Percentiles rank a stretch among this genome's conserved stretches.
These are phyloP conservation scores for Macaranga tanarius DNA, from an alignment of 441 rosid species.

Conservation along the genomic window DNA sequence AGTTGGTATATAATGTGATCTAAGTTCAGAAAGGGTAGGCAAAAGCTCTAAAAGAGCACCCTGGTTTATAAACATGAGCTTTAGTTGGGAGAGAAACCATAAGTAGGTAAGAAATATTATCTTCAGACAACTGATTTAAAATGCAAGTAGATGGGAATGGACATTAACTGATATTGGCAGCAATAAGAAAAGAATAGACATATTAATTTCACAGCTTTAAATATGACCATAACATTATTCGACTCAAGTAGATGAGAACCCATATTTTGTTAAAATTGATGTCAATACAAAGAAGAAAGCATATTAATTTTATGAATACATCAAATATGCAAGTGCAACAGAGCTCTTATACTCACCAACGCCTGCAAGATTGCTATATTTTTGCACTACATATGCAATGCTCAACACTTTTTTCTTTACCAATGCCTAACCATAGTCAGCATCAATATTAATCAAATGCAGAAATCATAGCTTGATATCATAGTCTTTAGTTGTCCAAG, in stretches of 20 bases:
- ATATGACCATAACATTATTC: not conserved
- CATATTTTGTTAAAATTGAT: no score
- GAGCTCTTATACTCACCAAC: slow-evolving; percentile 51
- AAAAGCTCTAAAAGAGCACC: not conserved
- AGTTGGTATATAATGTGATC: not conserved
- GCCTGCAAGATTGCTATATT: slow-evolving; percentile 76
- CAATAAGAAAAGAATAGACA: not conserved
- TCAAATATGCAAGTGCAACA: slow-evolving; percentile 11
- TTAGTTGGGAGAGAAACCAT: not conserved
- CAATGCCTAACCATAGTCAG: slow-evolving; percentile 59
- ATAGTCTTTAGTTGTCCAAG: not conserved
- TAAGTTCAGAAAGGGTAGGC: not conserved
- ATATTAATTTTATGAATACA: not conserved
- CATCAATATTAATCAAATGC: slow-evolving; percentile 21
- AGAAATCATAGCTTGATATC: slow-evolving; percentile 3
- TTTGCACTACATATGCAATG: slow-evolving; percentile 54
- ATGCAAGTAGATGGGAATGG: not conserved
- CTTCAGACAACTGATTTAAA: not conserved
- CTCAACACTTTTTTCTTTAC: slow-evolving; percentile 62
- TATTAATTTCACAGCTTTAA: not conserved
- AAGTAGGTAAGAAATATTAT: not conserved
- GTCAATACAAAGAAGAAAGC: no score
- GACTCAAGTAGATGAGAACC: not conserved
- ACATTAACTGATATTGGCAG: not conserved
- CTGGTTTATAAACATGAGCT: not conserved